Percentiles rank a stretch among this genome's conserved stretches.
Evolutionary conservation across 2,329 filamentous ascomycete species (phyloP).

Genomic region (Akanthomyces lecanii): DNA sequence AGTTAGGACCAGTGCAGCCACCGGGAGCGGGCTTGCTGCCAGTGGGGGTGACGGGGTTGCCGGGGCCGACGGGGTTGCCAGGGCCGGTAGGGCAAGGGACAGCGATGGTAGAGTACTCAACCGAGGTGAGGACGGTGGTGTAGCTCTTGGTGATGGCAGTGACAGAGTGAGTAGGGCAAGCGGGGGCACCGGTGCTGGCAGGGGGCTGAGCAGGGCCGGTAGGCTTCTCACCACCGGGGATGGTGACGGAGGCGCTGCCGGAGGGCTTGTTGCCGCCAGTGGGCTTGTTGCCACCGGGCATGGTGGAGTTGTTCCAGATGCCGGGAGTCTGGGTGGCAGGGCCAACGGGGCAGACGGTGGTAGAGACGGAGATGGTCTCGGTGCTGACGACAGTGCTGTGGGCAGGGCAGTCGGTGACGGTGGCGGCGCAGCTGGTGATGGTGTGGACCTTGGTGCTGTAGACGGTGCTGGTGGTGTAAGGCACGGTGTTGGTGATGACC

Average conservation of each 20-base stretch:
- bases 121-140: constrained; percentile 52
- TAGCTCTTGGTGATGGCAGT: constrained; percentile 52
- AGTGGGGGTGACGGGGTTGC: constrained; percentile 21
- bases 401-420: constrained; percentile 59
- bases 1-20: too few species aligned
- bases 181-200: constrained; percentile 9
- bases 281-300: constrained; percentile 19
- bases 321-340: constrained; percentile 23
- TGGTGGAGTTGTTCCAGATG: constrained; percentile 19
- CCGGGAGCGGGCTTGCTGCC: constrained; percentile 24
- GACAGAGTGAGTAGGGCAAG: constrained; percentile 38
- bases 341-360: constrained; percentile 37
- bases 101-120: constrained; percentile 49
- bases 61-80: constrained; percentile 17
- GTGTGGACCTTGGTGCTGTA: constrained; percentile 57
- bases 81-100: constrained; percentile 37
- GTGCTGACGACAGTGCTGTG: constrained; percentile 34
- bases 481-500: constrained; percentile 35
- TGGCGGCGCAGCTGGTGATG: constrained; percentile 57
- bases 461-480: constrained; percentile 50
- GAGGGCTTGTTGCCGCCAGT: constrained; percentile 10
- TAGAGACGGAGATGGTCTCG: constrained; percentile 36
- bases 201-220: neutral
- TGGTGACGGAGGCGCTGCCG: neutral
- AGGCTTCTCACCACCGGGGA: neutral